Evolutionary conservation across 1,284 basidiomycete genomes (phyloP), one percentile per base, ranked within the genome.

Genomic region (Apiotrichum brassicae): DNA sequence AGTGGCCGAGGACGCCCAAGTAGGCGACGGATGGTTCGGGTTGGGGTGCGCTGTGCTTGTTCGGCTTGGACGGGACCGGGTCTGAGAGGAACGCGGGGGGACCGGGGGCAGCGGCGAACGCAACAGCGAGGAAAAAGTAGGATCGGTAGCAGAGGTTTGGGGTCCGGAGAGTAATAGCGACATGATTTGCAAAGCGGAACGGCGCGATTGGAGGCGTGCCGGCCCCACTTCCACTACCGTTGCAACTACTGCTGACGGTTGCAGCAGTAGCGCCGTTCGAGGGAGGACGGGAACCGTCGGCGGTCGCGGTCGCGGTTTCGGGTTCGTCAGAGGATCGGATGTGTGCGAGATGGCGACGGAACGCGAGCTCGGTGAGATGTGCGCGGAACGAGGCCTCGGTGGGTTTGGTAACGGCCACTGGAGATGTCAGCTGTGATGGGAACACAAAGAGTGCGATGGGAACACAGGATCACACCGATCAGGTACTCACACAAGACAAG

Each of bases 341-440:
- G 53, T 86, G 85, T 56, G 84, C 88, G 51, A 97, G 81, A 69
- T 97, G 91, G 53, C 89, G 85, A 46, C 91, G 86, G 69, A 97
- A 95, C 33, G 91, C 91, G 66, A 90, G 85, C 68, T 95, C 91
- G 28, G 92, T 97, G 63, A 97, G 84, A 75, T 91, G 93, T 14
- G 89, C 80, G 49, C 90, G 82, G 75, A 97, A 97, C 3, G 89
- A 91, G 39, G 83, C 82, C 74, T 97, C 91, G 49, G 84, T 83
- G 16, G 93, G 93, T 70, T 94, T 95, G 35, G 90, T 89, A 70
- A 91, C 81, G 76, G 92, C 92, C 40, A 92, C 93, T 94, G 70
- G 6, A n/a, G 7, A 13, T 26, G 23, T 32, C 18, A 23, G 28
- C 18, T 14, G 6, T 28, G 14, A 25, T 9, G 25, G 19, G n/a